Evolutionary conservation across 768 basidiomycete genomes (phyloP), one percentile per base, ranked within the genome.

Genomic region (Boletus speciosus): DNA sequence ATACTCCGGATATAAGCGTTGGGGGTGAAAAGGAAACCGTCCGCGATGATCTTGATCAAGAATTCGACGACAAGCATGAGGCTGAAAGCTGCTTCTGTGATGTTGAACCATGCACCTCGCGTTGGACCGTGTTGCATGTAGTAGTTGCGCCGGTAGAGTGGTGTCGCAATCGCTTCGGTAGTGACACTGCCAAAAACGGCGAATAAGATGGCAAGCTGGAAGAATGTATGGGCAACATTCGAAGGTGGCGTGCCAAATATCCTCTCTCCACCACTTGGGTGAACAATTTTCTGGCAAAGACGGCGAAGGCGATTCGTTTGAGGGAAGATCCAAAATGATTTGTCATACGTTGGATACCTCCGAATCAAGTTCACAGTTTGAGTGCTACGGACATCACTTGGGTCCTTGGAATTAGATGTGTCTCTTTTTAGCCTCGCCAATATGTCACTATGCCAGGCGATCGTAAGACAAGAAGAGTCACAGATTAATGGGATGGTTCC

Each of bases 1-100:
- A 94, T 85, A 57, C 89, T 90, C 27, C 86, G 85, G 29, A 97
- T 69, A 66, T 98, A 98, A 0, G 93, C 93, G 61, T 94, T 94
- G 0, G 93, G 93, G 0, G 90, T 86, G 72, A 94, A 93, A 14
- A 88, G 65, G 69, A 96, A 88, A 0, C 96, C 96, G 64, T 98
- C 96, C 1, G 96, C 96, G 44, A 93, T 74, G 66, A 94, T 72
- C 72, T 98, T 98, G 83, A 97, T 84, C 58, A 87, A 49, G 62
- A 94, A 93, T 65, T 98, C 96, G 52, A 85, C 59, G 41, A 95
- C 72, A 21, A 96, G 83, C 5, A 78, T 72, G 58, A 86, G 71
- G 0, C 86, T 87, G 53, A 97, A 86, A 0, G 79, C 72, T 0
- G 80, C 75, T 66, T 97, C 93, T 4, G 85, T 81, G 49, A 95